Conservation (phyloP, 2,329 filamentous ascomycete species). For the Pseudogymnoascus sp. region DNA sequence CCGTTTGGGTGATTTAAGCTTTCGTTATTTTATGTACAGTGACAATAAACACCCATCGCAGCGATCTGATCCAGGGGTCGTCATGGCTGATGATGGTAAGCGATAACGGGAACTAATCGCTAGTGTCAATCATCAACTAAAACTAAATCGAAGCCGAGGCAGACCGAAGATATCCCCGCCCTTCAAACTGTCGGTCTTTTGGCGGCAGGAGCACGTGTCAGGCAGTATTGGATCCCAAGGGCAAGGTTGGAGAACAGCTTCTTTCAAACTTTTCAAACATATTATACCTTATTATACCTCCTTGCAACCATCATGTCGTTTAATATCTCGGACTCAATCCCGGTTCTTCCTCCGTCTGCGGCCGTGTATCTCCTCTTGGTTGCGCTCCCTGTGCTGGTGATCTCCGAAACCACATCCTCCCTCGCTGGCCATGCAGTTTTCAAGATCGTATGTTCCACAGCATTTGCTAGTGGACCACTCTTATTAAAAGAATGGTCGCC, state of each 20-base stretch:
- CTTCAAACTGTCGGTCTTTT: not conserved
- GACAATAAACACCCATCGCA: not conserved
- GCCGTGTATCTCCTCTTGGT: conserved; percentile 23
- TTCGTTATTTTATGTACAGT: not conserved
- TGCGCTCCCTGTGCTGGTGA: conserved; percentile 25
- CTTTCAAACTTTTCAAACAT: not conserved
- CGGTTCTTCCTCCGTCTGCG: conserved; percentile 22
- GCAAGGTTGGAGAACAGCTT: not conserved
- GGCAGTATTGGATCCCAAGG: not conserved
- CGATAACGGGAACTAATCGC: not conserved
- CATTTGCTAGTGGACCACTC: conserved; percentile 26
- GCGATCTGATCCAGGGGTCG: not conserved
- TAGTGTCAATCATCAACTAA: not conserved
- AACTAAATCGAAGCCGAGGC: not conserved
- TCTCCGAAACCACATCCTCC: conserved; percentile 26
- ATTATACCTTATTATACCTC: too few relatives aligned
- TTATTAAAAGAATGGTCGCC: conserved; percentile 21
- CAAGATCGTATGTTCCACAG: conserved; percentile 29
- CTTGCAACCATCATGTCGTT: not conserved
- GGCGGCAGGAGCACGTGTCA: not conserved
- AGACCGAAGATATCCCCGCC: not conserved
- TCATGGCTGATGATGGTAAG: not conserved
- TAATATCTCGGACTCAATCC: not conserved
- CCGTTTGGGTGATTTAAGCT: not conserved
- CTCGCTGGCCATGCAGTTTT: conserved; percentile 26